These are phyloP conservation scores for Mycena latifolia DNA, from an alignment of 768 basidiomycete genomes.

Conservation along the genomic window DNA sequence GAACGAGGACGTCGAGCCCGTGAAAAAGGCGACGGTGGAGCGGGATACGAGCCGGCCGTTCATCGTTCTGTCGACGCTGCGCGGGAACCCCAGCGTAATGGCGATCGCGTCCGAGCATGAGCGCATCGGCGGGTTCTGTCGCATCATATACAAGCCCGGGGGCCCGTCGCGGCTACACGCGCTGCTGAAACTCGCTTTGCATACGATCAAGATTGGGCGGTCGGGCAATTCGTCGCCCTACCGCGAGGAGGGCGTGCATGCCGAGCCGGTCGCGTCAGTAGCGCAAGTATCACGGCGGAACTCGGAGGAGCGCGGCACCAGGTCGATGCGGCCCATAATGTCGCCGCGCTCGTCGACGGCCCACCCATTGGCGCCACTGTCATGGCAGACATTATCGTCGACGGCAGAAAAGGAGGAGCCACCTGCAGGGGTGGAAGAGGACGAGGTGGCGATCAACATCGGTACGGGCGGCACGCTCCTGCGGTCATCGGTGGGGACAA, in stretches of 20 bases:
- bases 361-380: constrained; percentile 48
- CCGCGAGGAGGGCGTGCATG: constrained; percentile 1
- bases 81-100: constrained; percentile 75
- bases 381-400: constrained; percentile 51
- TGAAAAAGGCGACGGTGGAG: constrained; percentile 68
- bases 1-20: constrained; percentile 78
- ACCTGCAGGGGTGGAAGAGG: constrained; percentile 34
- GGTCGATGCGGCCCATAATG: constrained; percentile 60
- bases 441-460: constrained; percentile 58
- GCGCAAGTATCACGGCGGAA: constrained; percentile 51
- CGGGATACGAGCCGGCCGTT: constrained; percentile 74
- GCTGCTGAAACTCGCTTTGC: constrained; percentile 73
- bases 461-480: constrained; percentile 77
- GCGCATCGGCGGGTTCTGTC: constrained; percentile 86
- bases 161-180: constrained; percentile 82
- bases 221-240: constrained; percentile 43
- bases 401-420: constrained; percentile 51
- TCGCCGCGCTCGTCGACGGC: constrained; percentile 65
- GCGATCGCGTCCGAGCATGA: constrained; percentile 78
- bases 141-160: constrained; percentile 90
- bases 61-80: constrained; percentile 79
- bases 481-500: constrained; percentile 70
- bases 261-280: neutral
- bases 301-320: constrained; percentile 58
- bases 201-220: constrained; percentile 64